Conservation (phyloP, 805 yeast genomes). For the Spencermartinsiella europaea region DNA sequence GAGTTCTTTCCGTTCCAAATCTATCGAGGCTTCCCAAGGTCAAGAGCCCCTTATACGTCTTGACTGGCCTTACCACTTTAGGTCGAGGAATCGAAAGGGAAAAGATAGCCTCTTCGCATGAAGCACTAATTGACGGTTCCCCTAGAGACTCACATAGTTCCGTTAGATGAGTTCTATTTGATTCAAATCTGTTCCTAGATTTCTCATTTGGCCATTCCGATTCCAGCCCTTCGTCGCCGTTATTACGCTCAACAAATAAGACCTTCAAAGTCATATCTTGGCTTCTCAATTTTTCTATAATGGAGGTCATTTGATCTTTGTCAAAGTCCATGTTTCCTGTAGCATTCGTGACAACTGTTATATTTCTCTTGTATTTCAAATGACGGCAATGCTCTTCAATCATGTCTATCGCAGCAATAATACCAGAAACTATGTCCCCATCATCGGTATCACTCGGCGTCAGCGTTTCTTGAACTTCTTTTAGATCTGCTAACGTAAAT, state of each 20-base stretch:
- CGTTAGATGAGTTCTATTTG: not conserved
- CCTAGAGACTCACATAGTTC: not conserved
- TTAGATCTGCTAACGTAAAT: conserved; percentile 9
- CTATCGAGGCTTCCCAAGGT: conserved; percentile 40
- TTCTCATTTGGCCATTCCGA: conserved; percentile 1
- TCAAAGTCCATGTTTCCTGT: conserved; percentile 8
- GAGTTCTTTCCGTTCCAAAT: conserved; percentile 24
- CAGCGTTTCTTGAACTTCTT: conserved; percentile 8
- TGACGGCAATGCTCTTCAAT: conserved; percentile 25
- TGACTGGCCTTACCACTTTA: conserved; percentile 44
- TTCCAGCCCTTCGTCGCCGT: conserved; percentile 4
- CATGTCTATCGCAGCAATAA: conserved; percentile 35
- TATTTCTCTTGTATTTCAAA: conserved; percentile 34
- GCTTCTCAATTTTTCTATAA: conserved; percentile 10
- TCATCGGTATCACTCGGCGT: conserved; percentile 6
- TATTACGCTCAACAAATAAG: conserved; percentile 16
- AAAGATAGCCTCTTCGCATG: conserved; percentile 13
- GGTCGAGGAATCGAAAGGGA: conserved; percentile 21
- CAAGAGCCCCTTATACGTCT: conserved; percentile 43
- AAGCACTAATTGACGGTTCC: conserved; percentile 11
- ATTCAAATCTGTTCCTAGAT: conserved; percentile 2
- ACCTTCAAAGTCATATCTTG: conserved; percentile 16
- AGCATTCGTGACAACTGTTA: conserved; percentile 35
- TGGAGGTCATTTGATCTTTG: not conserved
- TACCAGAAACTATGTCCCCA: conserved; percentile 15